A percentile compares a stretch with the other conserved stretches of the same genome.
These are phyloP conservation scores for Poa annua DNA, from an alignment of 176 grass and related monocot species.

Conservation along the genomic window DNA sequence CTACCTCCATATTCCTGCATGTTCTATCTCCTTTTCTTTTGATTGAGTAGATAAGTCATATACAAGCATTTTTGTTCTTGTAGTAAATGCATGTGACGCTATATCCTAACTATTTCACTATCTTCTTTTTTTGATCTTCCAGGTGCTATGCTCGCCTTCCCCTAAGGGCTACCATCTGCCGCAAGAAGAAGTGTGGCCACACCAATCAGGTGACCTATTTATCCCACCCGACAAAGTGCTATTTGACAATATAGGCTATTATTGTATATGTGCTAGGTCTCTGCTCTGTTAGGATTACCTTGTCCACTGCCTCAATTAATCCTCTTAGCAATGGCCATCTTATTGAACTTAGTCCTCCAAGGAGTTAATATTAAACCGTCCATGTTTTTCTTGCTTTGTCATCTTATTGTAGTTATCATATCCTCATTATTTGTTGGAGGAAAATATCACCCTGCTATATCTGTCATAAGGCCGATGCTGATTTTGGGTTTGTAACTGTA, in stretches of 20 bases:
- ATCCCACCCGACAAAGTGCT: background rate
- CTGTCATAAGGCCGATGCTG: background rate
- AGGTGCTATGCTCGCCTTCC: conserved; percentile 21
- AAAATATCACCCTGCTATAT: background rate
- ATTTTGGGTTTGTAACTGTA: background rate
- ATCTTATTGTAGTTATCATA: background rate
- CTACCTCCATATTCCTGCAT: background rate
- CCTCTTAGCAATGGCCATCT: background rate
- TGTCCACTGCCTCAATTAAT: background rate
- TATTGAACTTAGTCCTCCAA: background rate
- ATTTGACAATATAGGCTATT: background rate
- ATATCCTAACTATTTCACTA: background rate
- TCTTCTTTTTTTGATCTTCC: background rate
- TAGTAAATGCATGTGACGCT: background rate
- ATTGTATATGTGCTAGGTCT: background rate
- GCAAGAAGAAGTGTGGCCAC: conserved; percentile 25
- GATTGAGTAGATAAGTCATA: background rate
- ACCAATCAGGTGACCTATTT: background rate
- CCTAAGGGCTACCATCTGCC: background rate
- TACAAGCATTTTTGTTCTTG: background rate
- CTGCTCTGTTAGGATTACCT: background rate
- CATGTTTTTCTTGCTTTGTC: background rate
- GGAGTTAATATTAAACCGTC: background rate
- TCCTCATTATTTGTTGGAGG: no score
- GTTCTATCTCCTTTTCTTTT: background rate